phyloP scores from a whole-genome alignment of 2,329 filamentous ascomycete genomes.

The Aureobasidium sp. region DNA sequence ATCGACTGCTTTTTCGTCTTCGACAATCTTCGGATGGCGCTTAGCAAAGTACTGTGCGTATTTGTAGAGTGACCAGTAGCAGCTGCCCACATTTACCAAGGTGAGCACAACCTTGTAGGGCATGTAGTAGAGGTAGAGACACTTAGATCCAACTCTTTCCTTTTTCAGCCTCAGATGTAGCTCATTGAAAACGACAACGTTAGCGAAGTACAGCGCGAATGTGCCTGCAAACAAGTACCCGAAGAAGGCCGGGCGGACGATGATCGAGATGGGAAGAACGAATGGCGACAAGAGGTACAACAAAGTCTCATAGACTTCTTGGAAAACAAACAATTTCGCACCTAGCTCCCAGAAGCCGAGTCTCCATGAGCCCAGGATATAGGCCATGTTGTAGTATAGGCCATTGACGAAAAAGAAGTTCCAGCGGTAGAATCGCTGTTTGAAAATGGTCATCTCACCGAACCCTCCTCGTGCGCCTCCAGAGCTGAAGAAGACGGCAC shows the following conservation, averaged over 20 bases:
- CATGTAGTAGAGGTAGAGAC: slow-evolving; percentile 37
- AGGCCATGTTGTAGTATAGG: slow-evolving; percentile 42
- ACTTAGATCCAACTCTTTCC: slow-evolving; percentile 35
- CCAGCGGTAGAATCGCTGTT: slow-evolving; percentile 45
- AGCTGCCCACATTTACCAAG: slow-evolving; percentile 36
- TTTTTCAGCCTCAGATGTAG: slow-evolving; percentile 40
- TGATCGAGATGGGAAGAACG: slow-evolving; percentile 39
- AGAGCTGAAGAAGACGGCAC: slow-evolving; percentile 36
- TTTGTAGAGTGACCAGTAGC: slow-evolving; percentile 27
- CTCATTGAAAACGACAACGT: slow-evolving; percentile 43
- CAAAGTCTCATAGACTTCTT: slow-evolving; percentile 43
- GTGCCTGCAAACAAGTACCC: slow-evolving; percentile 34
- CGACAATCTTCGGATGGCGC: slow-evolving; percentile 42
- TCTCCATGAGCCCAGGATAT: slow-evolving; percentile 42
- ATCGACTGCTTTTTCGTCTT: slow-evolving; percentile 37
- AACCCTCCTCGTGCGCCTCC: slow-evolving; percentile 41
- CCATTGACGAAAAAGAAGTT: slow-evolving; percentile 48
- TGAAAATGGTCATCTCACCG: slow-evolving; percentile 48
- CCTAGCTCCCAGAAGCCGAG: slow-evolving; percentile 45
- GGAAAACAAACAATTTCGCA: slow-evolving; percentile 43
- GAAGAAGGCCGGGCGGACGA: slow-evolving; percentile 36
- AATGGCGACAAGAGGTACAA: slow-evolving; percentile 42
- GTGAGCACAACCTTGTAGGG: slow-evolving; percentile 41
- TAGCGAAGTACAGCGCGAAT: slow-evolving; percentile 36
- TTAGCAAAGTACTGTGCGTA: slow-evolving; percentile 42